Conservation (phyloP, 176 grass and related monocot species). For the Miscanthus lutarioriparius region DNA sequence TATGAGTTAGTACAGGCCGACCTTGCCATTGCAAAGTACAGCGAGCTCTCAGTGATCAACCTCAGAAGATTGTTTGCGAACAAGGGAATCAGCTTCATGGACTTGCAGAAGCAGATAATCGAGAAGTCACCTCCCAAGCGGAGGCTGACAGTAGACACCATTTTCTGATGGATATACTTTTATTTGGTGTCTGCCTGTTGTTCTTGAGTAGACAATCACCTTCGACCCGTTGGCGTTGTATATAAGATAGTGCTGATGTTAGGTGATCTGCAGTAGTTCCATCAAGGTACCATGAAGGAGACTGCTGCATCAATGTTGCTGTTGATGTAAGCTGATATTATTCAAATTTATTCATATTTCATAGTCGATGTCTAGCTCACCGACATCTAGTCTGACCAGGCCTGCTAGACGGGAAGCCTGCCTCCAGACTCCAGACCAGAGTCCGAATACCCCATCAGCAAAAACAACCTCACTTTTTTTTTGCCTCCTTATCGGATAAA, state of each 20-base stretch:
- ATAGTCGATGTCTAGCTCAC: not conserved
- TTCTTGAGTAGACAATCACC: not conserved
- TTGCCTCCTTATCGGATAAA: not conserved
- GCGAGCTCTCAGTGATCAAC: conserved; percentile 89
- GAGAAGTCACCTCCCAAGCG: conserved; percentile 73
- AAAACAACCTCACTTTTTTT: not conserved
- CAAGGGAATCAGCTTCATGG: conserved; percentile 84
- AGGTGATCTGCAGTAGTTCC: conserved; percentile 7
- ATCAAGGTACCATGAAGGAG: not conserved
- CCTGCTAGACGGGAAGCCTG: too few species aligned
- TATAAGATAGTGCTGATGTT: conserved; percentile 29
- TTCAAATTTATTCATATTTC: conserved; percentile 22
- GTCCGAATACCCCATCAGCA: not conserved
- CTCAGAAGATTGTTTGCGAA: conserved; percentile 85
- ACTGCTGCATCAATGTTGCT: conserved; percentile 2
- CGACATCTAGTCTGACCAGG: not conserved
- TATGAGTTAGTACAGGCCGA: conserved; percentile 87
- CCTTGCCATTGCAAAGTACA: conserved; percentile 71
- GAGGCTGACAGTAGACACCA: conserved; percentile 69
- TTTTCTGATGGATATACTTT: conserved; percentile 39
- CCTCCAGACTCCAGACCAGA: too few species aligned
- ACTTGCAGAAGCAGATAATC: conserved; percentile 92
- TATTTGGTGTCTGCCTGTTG: not conserved
- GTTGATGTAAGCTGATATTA: conserved; percentile 13
- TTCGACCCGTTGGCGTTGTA: not conserved